Base-by-base conservation (phyloP, 306 rosid species). In the Ziziphus jujuba region DNA sequence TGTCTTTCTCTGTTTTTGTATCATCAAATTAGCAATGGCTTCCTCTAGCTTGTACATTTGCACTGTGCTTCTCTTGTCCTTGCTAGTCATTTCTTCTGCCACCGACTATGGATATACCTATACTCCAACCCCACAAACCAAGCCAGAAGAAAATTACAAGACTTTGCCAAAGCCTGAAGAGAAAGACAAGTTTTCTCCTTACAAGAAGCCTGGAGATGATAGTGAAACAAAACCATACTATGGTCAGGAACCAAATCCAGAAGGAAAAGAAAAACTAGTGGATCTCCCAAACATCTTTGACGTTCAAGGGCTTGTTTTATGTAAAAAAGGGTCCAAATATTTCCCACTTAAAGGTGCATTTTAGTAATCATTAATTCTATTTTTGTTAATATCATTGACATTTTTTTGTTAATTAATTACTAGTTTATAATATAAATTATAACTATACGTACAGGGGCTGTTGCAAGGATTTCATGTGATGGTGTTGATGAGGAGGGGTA, bases 291-390 rank as follows among this genome's bases (percentile, higher is more conserved):
- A 60, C 7, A 49, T n/a, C 81, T 69, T 79, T 25, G 65, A 48
- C 50, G 72, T 84, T 58, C 87, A 87, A 77, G 87, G 87, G 34
- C 45, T 63, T 56, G 75, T 87, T 56, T 31, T 79, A 10, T 87
- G 89, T 7, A 77, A 77, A 79, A 78, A 85, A 57, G 72, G 82
- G 48, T 35, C 58, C 20, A 62, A 36, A 17, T 69, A 56, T 66
- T 55, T 36, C 63, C 82, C 89, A 36, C 65, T 87, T 59, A 38
- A 81, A 74, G 91, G 91, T 83, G 71, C 15, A 3, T 28, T 1
- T 10, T 6, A 22, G 8, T 14, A 34, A 13, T 9, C 38, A 16
- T 50, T 15, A 9, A 23, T 0, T 4, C 2, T 9, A 15, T 15
- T 22, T n/a, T 33, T 9, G 7, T 9, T 33, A 16, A 7, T 3